Evolutionary conservation across 2,329 filamentous ascomycete genomes (phyloP), one percentile per base, ranked within the genome.

Genomic region (Fusarium zealandicum): DNA sequence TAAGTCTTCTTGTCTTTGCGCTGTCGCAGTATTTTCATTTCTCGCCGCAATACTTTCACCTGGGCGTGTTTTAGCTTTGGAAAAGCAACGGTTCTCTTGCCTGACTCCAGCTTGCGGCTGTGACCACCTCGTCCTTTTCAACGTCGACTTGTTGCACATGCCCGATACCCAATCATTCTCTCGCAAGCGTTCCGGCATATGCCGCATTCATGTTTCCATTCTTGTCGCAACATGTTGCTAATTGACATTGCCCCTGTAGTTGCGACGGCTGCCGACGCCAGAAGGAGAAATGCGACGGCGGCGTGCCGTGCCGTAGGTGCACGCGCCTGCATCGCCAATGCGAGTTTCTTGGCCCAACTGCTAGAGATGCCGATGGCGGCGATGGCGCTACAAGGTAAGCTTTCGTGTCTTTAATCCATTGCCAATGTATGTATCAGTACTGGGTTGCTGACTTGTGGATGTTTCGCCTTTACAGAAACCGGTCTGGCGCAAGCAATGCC

Each of bases 281-380:
- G 51, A 83, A 83, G 64, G 81, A 83, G 67, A 82, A 82, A 69
- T 83, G 81, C 62, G 80, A 83, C 61, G 81, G 81, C 39, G 81
- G 80, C 42, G 73, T 81, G 14, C 81, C 81, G 2, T 83, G 81
- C 63, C 77, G 79, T 39, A 72, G 81, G 48, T 83, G 81, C 64
- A 72, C 77, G 51, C 79, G 78, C 53, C 77, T 82, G 59, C 76
- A 76, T 53, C 76, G 80, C 36, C 76, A 77, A 61, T 83, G 81
- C 67, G 73, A 78, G 52, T 82, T 82, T 59, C 74, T 73, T 17
- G 70, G 73, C 9, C 74, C 69, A 16, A 61, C 67, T 20, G 70
- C 63, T 27, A 60, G 65, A 54, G 69, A 71, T 53, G 66, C 64
- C 18, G 69, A 56, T 39, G 65, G 68, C 5, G 66, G 64, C 5